A percentile compares a stretch with the other conserved stretches of the same genome.
Evolutionary conservation across 176 grass and related monocot species (phyloP).

Genomic region (Aegilops umbellulata): DNA sequence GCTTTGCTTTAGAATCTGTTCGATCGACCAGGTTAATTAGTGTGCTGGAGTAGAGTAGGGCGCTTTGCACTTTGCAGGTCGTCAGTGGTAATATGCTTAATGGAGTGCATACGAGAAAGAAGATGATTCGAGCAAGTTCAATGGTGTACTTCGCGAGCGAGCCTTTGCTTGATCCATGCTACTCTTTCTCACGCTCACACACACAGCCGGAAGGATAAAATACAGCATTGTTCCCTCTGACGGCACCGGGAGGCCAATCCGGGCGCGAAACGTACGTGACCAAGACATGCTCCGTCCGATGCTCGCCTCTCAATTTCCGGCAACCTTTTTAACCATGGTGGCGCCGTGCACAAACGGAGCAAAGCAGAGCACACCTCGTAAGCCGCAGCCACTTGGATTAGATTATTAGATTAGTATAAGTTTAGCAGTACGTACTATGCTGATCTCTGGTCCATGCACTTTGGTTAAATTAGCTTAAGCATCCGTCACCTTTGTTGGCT

Average conservation of each 20-base stretch:
- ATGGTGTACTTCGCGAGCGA: not conserved
- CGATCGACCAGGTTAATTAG: not conserved
- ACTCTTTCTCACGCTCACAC: no score
- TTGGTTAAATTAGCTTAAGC: slow-evolving; percentile 7
- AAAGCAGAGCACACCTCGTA: not conserved
- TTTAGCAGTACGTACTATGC: no score
- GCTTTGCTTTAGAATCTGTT: not conserved
- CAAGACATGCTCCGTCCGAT: not conserved
- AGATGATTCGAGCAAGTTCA: no score
- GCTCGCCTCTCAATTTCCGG: no score
- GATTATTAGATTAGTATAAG: not conserved
- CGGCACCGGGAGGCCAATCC: not conserved
- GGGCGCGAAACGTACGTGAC: not conserved
- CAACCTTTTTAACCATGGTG: no score
- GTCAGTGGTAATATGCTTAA: not conserved
- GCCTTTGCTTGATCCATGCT: not conserved
- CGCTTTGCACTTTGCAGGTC: no score
- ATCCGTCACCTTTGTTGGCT: not conserved
- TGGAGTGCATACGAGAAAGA: not conserved
- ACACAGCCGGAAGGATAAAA: not conserved
- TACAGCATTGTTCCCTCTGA: not conserved
- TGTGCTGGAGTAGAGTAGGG: no score
- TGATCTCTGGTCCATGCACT: not conserved
- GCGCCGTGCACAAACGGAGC: no score
- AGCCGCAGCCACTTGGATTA: not conserved